Percentiles rank a stretch among this genome's conserved stretches.
Conservation (phyloP, 306 rosid species). For the Fagus sylvatica region DNA sequence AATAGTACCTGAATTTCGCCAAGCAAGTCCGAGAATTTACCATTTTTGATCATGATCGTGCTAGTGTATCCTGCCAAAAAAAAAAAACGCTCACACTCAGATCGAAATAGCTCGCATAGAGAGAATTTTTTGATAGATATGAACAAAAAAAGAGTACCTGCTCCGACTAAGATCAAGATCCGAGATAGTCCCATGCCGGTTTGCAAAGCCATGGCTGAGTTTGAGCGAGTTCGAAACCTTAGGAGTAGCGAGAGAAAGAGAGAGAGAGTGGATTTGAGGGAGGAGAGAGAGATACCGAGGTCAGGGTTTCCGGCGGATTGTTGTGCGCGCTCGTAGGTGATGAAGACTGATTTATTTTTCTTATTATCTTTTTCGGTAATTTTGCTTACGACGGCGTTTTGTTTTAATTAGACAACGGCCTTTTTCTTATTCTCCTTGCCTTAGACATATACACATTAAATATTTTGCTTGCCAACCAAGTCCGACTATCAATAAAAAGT, state of each 20-base stretch:
- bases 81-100: slow-evolving; percentile 9
- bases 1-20: slow-evolving; percentile 73
- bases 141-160: slow-evolving; percentile 38
- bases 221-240: slow-evolving; percentile 25
- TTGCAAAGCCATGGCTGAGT: slow-evolving; percentile 72
- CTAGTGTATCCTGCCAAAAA: slow-evolving; percentile 67
- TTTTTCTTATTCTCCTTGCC: not conserved
- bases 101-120: not conserved
- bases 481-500: too few relatives aligned
- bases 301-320: not conserved
- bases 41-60: slow-evolving; percentile 64
- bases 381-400: too few relatives aligned
- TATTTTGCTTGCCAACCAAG: too few relatives aligned
- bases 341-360: slow-evolving; percentile 7
- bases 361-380: too few relatives aligned
- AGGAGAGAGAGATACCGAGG: not conserved
- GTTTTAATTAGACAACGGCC: too few relatives aligned
- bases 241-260: not conserved
- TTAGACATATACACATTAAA: too few relatives aligned
- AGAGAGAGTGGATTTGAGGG: not conserved
- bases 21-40: slow-evolving; percentile 69
- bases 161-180: slow-evolving; percentile 68
- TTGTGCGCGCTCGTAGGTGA: too few relatives aligned
- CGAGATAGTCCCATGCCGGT: slow-evolving; percentile 62
- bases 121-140: not conserved